These are phyloP conservation scores for Boeremia exigua DNA, from an alignment of 2,329 filamentous ascomycete species.

Conservation along the genomic window DNA sequence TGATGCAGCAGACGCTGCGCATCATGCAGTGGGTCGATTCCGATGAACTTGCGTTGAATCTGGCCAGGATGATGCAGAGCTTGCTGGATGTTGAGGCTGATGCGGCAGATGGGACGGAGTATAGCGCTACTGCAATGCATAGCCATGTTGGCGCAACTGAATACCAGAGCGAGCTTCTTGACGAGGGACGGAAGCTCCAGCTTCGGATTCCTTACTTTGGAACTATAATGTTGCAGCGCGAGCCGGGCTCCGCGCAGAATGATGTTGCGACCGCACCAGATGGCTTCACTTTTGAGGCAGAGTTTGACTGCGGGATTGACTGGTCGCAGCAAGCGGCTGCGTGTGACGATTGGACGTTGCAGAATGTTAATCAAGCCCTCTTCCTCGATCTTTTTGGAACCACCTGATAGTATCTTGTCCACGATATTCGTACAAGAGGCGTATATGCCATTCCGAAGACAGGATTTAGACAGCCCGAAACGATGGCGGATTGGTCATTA, in stretches of 20 bases:
- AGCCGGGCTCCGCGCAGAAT: background rate
- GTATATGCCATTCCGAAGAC: too few species aligned
- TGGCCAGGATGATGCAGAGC: constrained; percentile 18
- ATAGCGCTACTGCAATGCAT: constrained; percentile 22
- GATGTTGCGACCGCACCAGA: background rate
- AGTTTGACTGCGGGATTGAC: background rate
- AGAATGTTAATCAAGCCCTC: constrained; percentile 17
- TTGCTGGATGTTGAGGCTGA: constrained; percentile 27
- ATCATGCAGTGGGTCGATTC: constrained; percentile 13
- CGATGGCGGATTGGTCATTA: too few species aligned
- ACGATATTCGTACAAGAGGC: too few species aligned
- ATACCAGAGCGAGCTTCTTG: constrained; percentile 26
- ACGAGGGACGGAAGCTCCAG: constrained; percentile 12
- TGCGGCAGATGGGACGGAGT: constrained; percentile 8
- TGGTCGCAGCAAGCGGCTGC: background rate
- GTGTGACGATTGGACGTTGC: constrained; percentile 20
- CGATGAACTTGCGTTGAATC: constrained; percentile 18
- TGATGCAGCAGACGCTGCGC: constrained; percentile 22
- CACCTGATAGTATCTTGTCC: background rate
- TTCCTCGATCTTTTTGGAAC: background rate
- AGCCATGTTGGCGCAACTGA: constrained; percentile 25
- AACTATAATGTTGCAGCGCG: constrained; percentile 24
- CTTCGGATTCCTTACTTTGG: constrained; percentile 26
- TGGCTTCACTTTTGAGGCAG: background rate
- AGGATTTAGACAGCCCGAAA: too few species aligned